Percentiles rank a stretch among this genome's conserved stretches.
Evolutionary conservation across 257 asterid genomes (phyloP).

Genomic region (Solanum neorickii): DNA sequence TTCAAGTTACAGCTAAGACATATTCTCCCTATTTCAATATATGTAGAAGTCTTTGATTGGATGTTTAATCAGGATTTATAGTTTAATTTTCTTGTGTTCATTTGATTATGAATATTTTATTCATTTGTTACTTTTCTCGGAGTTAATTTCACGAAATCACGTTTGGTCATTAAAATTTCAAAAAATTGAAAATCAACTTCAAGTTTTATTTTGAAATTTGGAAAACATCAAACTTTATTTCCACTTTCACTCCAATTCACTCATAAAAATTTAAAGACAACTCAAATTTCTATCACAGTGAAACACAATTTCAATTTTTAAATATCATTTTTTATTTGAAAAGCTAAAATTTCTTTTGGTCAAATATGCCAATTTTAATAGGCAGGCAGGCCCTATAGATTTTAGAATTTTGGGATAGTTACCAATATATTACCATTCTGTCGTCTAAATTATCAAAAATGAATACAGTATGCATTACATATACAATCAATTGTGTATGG

Average conservation of each 20-base stretch:
- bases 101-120: no score
- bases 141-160: no score
- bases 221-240: background rate
- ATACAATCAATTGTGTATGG: no score
- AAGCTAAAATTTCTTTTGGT: no score
- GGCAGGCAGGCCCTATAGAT: no score
- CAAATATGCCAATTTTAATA: no score
- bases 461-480: no score
- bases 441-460: no score
- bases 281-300: background rate
- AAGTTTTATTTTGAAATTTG: background rate
- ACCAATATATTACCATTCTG: no score
- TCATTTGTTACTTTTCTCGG: background rate
- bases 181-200: background rate
- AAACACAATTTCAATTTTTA: no score
- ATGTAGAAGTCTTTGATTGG: background rate
- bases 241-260: background rate
- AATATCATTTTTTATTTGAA: no score
- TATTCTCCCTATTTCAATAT: background rate
- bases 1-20: background rate
- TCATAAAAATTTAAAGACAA: background rate
- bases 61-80: background rate
- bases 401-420: no score
- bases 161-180: background rate
- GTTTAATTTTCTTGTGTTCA: background rate